Percentiles rank a stretch among this genome's conserved stretches.
Conservation (phyloP, 2,329 filamentous ascomycete genomes). For the Penicillium palitans region DNA sequence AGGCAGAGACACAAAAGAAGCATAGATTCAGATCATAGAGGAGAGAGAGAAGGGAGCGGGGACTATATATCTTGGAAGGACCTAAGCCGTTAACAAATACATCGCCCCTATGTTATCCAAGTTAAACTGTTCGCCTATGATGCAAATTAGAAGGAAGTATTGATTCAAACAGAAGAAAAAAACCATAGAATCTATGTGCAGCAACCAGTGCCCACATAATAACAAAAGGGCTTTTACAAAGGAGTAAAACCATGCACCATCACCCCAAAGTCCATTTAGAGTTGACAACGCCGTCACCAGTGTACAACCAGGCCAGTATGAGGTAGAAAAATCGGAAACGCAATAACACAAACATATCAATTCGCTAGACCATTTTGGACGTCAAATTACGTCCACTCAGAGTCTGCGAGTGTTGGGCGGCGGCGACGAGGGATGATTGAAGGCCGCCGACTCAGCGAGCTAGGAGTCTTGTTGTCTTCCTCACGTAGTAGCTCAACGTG, state of each 20-base stretch:
- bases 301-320: constrained; percentile 3
- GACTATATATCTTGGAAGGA: background rate
- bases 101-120: too few relatives aligned
- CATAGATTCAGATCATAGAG: too few relatives aligned
- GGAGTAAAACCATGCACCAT: constrained; percentile 12
- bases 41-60: background rate
- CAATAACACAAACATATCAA: background rate
- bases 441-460: constrained; percentile 34
- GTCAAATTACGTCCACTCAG: constrained; percentile 36
- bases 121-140: too few relatives aligned
- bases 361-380: background rate
- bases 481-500: constrained; percentile 39
- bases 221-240: constrained; percentile 14
- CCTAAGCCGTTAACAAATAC: background rate
- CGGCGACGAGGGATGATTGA: constrained; percentile 42
- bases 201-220: constrained; percentile 26
- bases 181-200: constrained; percentile 18
- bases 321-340: constrained; percentile 7
- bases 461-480: constrained; percentile 39
- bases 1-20: background rate
- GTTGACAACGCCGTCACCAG: constrained; percentile 15
- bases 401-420: constrained; percentile 38
- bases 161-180: constrained; percentile 14
- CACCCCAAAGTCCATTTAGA: constrained; percentile 7
- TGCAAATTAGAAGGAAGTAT: constrained; percentile 13